These are phyloP conservation scores for Lipomyces mesembrius DNA, from an alignment of 805 yeast species.

Conservation along the genomic window DNA sequence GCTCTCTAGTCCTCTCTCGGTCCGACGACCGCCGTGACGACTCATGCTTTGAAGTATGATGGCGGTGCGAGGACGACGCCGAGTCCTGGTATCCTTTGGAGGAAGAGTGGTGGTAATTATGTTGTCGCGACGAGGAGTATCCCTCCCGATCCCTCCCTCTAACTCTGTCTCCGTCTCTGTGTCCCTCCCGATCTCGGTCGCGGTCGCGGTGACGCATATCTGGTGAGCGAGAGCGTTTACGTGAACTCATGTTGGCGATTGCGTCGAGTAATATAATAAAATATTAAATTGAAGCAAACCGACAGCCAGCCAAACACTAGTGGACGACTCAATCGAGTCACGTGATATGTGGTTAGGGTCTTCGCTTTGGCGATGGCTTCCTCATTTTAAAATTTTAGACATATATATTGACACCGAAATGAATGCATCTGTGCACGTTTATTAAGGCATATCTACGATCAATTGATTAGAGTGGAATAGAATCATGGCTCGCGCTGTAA, in stretches of 20 bases:
- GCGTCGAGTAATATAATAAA: background rate
- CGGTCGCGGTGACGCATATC: conserved; percentile 4
- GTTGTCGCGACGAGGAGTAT: background rate
- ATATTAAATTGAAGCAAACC: too few species aligned
- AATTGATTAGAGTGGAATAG: background rate
- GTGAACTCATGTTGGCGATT: background rate
- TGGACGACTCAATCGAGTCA: too few species aligned
- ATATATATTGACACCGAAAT: too few species aligned
- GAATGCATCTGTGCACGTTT: too few species aligned
- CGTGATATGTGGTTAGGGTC: too few species aligned
- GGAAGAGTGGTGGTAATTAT: background rate
- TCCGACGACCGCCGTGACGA: background rate
- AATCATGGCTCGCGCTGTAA: conserved; percentile 58
- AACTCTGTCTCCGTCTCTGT: conserved; percentile 5
- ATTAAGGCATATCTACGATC: background rate
- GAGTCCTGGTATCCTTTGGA: background rate
- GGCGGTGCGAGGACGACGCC: background rate
- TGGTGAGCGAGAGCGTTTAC: background rate
- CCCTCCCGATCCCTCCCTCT: background rate
- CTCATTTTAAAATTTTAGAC: too few species aligned
- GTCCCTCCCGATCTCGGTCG: conserved; percentile 2
- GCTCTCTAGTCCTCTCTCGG: background rate
- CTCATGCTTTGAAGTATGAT: background rate
- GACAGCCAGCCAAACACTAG: too few species aligned
- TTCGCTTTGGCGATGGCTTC: too few species aligned